Conservation (phyloP, 495 filamentous ascomycete species). For the Daldinia vernicosa region DNA sequence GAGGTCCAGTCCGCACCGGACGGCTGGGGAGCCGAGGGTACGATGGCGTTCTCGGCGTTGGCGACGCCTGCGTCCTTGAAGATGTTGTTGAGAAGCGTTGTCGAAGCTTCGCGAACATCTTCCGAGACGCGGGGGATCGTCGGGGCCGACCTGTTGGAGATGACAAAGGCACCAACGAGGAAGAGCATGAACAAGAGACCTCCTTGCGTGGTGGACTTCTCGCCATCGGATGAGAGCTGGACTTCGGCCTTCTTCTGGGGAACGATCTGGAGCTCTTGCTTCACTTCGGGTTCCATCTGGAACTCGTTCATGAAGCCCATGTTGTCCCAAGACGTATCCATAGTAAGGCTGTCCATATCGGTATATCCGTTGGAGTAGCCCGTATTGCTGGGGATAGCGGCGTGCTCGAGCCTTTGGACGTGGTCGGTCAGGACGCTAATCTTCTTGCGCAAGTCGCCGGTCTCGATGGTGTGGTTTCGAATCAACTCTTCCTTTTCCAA, state of each 20-base stretch:
- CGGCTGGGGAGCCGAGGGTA: slow-evolving; percentile 59
- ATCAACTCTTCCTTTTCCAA: slow-evolving; percentile 94
- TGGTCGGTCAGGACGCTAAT: slow-evolving; percentile 87
- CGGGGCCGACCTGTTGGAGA: slow-evolving; percentile 76
- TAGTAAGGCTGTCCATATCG: slow-evolving; percentile 83
- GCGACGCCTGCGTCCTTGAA: slow-evolving; percentile 79
- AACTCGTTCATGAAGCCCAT: slow-evolving; percentile 77
- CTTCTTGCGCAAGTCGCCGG: slow-evolving; percentile 94
- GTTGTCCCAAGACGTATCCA: slow-evolving; percentile 83
- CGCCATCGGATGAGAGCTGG: slow-evolving; percentile 60
- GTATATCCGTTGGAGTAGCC: slow-evolving; percentile 73
- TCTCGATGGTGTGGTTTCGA: slow-evolving; percentile 88
- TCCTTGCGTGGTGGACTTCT: slow-evolving; percentile 70
- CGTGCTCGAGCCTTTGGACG: slow-evolving; percentile 79
- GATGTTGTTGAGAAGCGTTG: slow-evolving; percentile 86
- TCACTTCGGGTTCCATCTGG: slow-evolving; percentile 61
- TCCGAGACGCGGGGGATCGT: slow-evolving; percentile 88
- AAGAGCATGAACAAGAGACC: slow-evolving; percentile 84
- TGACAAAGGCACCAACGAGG: slow-evolving; percentile 95
- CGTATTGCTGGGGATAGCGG: slow-evolving; percentile 65
- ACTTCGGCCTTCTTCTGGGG: slow-evolving; percentile 66
- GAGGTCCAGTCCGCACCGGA: slow-evolving; percentile 61
- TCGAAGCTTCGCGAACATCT: slow-evolving; percentile 91
- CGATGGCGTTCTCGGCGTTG: slow-evolving; percentile 54
- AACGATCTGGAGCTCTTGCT: slow-evolving; percentile 65